These are phyloP conservation scores for Amanita fuliginea DNA, from an alignment of 768 basidiomycete genomes.

Conservation along the genomic window DNA sequence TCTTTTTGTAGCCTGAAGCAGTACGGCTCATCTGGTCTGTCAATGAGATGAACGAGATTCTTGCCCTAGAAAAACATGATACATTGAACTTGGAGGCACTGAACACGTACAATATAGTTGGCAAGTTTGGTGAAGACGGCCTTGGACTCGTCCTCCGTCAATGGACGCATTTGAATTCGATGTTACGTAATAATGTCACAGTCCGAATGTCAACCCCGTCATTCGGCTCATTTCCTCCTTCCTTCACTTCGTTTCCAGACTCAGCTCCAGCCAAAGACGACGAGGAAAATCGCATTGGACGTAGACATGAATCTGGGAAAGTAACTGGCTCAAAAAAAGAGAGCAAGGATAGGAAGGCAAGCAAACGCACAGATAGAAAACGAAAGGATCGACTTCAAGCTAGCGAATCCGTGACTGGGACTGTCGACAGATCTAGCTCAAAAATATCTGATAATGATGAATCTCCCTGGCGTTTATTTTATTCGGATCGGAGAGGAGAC, in stretches of 20 bases:
- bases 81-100: background rate
- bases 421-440: constrained; percentile 18
- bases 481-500: constrained; percentile 61
- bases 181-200: constrained; percentile 12
- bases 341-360: constrained; percentile 15
- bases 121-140: constrained; percentile 93
- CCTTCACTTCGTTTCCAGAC: constrained; percentile 61
- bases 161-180: constrained; percentile 65
- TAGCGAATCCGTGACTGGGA: constrained; percentile 14
- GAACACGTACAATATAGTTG: constrained; percentile 76
- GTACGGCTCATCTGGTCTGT: constrained; percentile 88
- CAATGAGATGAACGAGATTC: constrained; percentile 91
- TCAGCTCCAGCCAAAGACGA: constrained; percentile 15
- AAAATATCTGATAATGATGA: background rate
- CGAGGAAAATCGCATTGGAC: background rate
- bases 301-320: no score
- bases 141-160: constrained; percentile 96
- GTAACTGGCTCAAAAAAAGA: constrained; percentile 7
- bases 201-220: constrained; percentile 39
- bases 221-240: constrained; percentile 52
- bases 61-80: constrained; percentile 55
- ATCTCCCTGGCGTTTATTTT: constrained; percentile 25
- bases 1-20: constrained; percentile 95
- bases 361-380: constrained; percentile 13
- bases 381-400: constrained; percentile 15